These are phyloP conservation scores for Entomortierella parvispora DNA, from an alignment of 192 early-diverging fungal genomes.

Conservation along the genomic window DNA sequence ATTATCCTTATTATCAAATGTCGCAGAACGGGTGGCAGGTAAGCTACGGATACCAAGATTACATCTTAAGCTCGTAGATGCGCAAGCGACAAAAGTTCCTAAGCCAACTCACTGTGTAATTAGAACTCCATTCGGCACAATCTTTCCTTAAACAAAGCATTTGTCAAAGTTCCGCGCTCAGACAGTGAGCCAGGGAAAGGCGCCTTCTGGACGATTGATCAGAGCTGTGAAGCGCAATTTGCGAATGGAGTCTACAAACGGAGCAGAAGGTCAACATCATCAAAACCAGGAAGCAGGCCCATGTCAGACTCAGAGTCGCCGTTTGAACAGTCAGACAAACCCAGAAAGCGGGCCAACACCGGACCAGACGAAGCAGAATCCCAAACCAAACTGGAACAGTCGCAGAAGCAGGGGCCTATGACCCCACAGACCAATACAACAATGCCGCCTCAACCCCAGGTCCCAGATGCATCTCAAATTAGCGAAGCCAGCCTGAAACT, in stretches of 20 bases:
- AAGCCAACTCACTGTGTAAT: background rate
- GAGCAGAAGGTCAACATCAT: conserved; percentile 57
- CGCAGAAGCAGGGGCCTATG: background rate
- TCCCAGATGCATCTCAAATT: conserved; percentile 28
- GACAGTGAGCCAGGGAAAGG: conserved; percentile 92
- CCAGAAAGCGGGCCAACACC: conserved; percentile 38
- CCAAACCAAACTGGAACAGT: background rate
- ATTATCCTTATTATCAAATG: conserved; percentile 90
- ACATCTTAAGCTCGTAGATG: background rate
- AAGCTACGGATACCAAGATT: too few relatives aligned
- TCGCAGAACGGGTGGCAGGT: conserved; percentile 94
- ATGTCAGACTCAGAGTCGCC: conserved; percentile 37
- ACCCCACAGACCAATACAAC: too few relatives aligned
- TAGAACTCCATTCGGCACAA: conserved; percentile 97
- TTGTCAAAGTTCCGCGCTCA: conserved; percentile 88
- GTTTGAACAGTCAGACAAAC: conserved; percentile 25
- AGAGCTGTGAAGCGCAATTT: conserved; percentile 72
- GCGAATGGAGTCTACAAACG: conserved; percentile 78
- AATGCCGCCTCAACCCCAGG: conserved; percentile 1
- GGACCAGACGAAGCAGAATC: conserved; percentile 9
- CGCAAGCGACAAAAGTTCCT: too few relatives aligned
- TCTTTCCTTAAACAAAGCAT: conserved; percentile 93
- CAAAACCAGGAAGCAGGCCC: conserved; percentile 25
- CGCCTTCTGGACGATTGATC: conserved; percentile 93
- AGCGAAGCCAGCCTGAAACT: conserved; percentile 42